These are phyloP conservation scores for Aspergillus proliferans DNA, from an alignment of 2,329 filamentous ascomycete genomes.

Conservation along the genomic window DNA sequence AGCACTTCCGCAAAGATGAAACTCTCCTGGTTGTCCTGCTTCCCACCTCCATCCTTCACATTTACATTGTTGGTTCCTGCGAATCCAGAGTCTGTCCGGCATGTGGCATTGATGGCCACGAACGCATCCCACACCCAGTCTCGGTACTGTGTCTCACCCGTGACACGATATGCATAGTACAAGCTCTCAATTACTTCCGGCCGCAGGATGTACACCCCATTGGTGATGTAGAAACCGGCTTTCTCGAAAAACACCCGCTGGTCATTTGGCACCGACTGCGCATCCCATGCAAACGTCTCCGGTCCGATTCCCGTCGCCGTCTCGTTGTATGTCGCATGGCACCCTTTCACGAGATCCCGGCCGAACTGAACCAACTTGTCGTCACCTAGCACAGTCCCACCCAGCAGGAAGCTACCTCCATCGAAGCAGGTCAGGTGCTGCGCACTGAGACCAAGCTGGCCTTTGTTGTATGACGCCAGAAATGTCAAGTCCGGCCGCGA, in stretches of 20 bases:
- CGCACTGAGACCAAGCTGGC: constrained; percentile 30
- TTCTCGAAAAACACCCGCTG: constrained; percentile 56
- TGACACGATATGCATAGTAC: constrained; percentile 81
- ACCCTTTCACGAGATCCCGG: constrained; percentile 63
- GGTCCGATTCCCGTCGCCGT: constrained; percentile 72
- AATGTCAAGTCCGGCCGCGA: constrained; percentile 67
- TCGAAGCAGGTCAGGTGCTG: constrained; percentile 68
- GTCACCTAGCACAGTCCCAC: constrained; percentile 61
- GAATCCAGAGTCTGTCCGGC: constrained; percentile 61
- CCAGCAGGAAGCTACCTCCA: constrained; percentile 79
- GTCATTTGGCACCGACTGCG: constrained; percentile 41
- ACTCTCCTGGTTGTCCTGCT: constrained; percentile 70
- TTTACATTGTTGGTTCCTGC: constrained; percentile 63
- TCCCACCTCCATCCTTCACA: constrained; percentile 52
- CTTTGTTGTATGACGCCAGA: constrained; percentile 33
- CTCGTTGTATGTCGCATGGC: constrained; percentile 64
- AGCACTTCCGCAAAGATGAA: constrained; percentile 84
- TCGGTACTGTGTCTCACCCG: constrained; percentile 66
- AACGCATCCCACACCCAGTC: constrained; percentile 82
- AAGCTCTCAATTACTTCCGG: constrained; percentile 78
- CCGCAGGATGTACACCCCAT: constrained; percentile 59
- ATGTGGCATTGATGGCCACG: constrained; percentile 58
- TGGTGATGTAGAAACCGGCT: constrained; percentile 66
- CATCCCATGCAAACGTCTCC: constrained; percentile 61
- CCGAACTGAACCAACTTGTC: constrained; percentile 68